phyloP scores from a whole-genome alignment of 1,284 basidiomycete genomes.

The Sanguinoderma infundibulare region DNA sequence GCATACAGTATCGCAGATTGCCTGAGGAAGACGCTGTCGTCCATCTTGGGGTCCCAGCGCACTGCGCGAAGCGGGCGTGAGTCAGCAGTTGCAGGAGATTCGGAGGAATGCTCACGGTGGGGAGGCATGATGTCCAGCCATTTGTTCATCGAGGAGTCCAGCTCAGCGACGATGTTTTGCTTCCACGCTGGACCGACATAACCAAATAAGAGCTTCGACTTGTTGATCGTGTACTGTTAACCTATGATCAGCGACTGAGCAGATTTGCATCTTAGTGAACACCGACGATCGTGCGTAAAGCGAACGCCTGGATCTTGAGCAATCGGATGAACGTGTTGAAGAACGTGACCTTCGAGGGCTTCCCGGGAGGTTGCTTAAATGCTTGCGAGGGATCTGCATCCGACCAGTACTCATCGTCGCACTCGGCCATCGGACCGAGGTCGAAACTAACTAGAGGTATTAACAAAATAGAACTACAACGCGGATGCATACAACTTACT shows the following conservation, averaged over 20 bases:
- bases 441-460: constrained; percentile 48
- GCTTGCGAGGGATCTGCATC: constrained; percentile 43
- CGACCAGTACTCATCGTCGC: constrained; percentile 71
- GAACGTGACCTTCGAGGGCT: constrained; percentile 46
- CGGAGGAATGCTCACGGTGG: constrained; percentile 39
- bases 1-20: constrained; percentile 74
- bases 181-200: constrained; percentile 55
- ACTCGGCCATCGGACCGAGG: constrained; percentile 57
- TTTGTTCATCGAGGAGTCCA: constrained; percentile 63
- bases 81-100: neutral
- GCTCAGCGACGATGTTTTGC: constrained; percentile 57
- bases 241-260: constrained; percentile 55
- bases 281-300: constrained; percentile 55
- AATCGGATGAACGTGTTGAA: constrained; percentile 57
- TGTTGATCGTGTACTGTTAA: constrained; percentile 66
- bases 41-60: constrained; percentile 62
- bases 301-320: constrained; percentile 56
- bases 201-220: constrained; percentile 48
- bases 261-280: constrained; percentile 26
- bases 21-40: constrained; percentile 61
- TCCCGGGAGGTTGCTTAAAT: constrained; percentile 51
- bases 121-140: constrained; percentile 66
- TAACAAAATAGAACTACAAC: neutral
- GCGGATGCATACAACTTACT: constrained; percentile 56
- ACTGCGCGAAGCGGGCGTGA: constrained; percentile 1